Base-by-base conservation (phyloP, 2,329 filamentous ascomycete genomes). In the Sporothrix brunneoviolacea region DNA sequence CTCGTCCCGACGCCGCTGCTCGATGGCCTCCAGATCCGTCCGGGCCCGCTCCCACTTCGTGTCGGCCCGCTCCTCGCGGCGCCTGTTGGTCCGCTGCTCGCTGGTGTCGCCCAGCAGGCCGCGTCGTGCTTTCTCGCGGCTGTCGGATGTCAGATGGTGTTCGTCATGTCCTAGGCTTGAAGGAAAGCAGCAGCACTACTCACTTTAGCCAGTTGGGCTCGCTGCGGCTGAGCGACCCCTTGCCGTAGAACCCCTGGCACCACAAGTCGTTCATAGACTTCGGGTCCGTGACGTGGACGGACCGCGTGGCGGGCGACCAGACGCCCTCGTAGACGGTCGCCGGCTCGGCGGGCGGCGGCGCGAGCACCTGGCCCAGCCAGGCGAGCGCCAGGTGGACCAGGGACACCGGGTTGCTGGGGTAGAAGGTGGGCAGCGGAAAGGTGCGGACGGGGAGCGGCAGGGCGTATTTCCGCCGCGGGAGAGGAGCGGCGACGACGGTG, bases 211-310 rank as follows among this genome's bases (percentile, higher is more conserved):
- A 98, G 59, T 83, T 93, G 3, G 91, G 91, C 65, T 98, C 91
- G 73, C 91, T 96, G 60, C 94, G 82, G 70, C 91, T 96, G 52
- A 97, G 72, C 59, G 75, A 91, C 39, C 93, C 93, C 67, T 96
- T 96, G 42, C 94, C 94, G 67, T 91, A 98, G 69, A 98, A 98
- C 5, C 93, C 93, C 70, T 94, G 88, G 67, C 95, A 88, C 93
- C 94, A 98, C 21, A 98, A 69, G 1, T 84, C 88, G 49, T 86
- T 77, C 55, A 94, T 84, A 4, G 88, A 84, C 50, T 76, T 74
- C 22, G 82, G 73, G 64, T 96, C 85, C 16, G 82, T 88, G 51
- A 98, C 76, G 63, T 95, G 88, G 15, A 98, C 79, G 0, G 90
- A 93, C 27, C 84, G 81, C 4, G 89, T 94, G 51, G 84, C 80